These are phyloP conservation scores for Lachnellula occidentalis DNA, from an alignment of 2,329 filamentous ascomycete species.

Conservation along the genomic window DNA sequence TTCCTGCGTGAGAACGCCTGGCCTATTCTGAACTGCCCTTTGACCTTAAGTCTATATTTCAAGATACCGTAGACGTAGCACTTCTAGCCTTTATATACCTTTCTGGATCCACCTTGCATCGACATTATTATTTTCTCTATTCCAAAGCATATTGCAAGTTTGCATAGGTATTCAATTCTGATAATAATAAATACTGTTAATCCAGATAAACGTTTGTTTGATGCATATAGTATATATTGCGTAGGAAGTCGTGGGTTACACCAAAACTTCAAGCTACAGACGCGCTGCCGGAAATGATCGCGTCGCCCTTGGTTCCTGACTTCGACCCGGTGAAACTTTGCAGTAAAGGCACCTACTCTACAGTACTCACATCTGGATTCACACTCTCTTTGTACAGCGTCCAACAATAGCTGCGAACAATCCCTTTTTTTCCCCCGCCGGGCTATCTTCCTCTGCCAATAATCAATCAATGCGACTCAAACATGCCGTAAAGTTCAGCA, in stretches of 20 bases:
- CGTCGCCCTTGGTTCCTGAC: neutral
- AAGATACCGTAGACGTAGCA: too few species aligned
- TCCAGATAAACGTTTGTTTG: too few species aligned
- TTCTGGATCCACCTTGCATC: too few species aligned
- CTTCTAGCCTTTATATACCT: too few species aligned
- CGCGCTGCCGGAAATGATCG: neutral
- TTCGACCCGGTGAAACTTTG: neutral
- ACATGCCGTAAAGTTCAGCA: constrained; percentile 2
- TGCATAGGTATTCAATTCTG: too few species aligned
- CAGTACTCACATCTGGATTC: neutral
- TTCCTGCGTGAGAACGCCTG: too few species aligned
- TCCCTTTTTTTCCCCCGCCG: neutral
- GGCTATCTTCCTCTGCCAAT: neutral
- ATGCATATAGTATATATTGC: neutral
- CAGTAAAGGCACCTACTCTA: neutral
- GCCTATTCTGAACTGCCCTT: neutral
- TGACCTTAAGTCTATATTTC: too few species aligned
- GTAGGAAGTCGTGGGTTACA: neutral
- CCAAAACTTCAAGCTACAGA: neutral
- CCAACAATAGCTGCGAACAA: neutral
- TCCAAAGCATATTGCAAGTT: too few species aligned
- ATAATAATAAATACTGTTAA: too few species aligned
- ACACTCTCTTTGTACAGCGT: neutral
- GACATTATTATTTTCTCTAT: too few species aligned
- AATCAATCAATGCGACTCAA: neutral